Evolutionary conservation across 768 basidiomycete genomes (phyloP), one percentile per base, ranked within the genome.

Genomic region (Collybiopsis luxurians): DNA sequence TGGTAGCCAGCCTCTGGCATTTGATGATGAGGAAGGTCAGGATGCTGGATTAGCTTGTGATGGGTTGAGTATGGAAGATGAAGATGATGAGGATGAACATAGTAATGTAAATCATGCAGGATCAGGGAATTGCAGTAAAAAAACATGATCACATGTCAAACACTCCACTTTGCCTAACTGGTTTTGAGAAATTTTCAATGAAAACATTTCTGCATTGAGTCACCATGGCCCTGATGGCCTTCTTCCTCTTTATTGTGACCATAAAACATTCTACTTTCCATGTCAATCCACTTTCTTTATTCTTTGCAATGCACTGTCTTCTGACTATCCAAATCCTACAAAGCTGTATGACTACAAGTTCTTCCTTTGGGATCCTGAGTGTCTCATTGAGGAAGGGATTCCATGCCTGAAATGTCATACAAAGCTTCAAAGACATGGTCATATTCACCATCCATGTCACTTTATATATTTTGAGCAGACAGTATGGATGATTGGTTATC

Each of bases 401-500:
- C 53, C 3, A 6, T 31, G 43, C 46, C 38, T 12, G 31, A 39
- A n/a, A 36, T 34, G 2, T n/a, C n/a, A n/a, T n/a, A n/a, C n/a
- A n/a, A n/a, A n/a, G n/a, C n/a, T n/a, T n/a, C n/a, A n/a, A n/a
- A n/a, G 42, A 19, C 10, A 44, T 44, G 42, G 42, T 44, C 7
- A 10, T 19, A 7, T 13, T 44, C 11, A 44, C 7, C 42, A 19
- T 9, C 42, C 51, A 11, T 13, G 36, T 4, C 64, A 60, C 1
- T 43, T 58, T 42, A 60, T 69, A 5, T 61, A 65, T 45, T 2
- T 66, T 6, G 55, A 62, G 9, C 34, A 28, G 0, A 56, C 49
- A 0, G 60, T 67, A 30, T 71, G 57, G 55, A 59, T 71, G 0
- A 61, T 70, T 7, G 65, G 67, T 0, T 67, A 62, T 27, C 58